phyloP scores from a whole-genome alignment of 192 early-diverging fungal species.

The Podila epicladia region DNA sequence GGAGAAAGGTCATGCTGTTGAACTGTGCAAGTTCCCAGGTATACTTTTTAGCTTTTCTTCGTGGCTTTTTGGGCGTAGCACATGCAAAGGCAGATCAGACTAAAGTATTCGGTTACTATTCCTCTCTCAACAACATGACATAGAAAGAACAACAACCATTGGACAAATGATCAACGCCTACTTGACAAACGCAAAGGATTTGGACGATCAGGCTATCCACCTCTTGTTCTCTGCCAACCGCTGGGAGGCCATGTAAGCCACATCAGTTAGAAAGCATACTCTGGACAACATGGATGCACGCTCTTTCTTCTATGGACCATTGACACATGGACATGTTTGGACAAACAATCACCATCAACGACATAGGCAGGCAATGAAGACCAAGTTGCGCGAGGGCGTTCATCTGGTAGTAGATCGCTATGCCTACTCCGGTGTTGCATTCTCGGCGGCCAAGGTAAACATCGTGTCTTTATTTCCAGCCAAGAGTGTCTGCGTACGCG shows the following conservation, averaged over 20 bases:
- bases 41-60: too few species aligned
- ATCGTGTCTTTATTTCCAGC: too few species aligned
- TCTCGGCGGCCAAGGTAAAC: slow-evolving; percentile 85
- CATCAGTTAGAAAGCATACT: not conserved
- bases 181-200: slow-evolving; percentile 70
- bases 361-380: slow-evolving; percentile 64
- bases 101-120: not conserved
- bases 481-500: too few species aligned
- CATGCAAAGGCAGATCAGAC: not conserved
- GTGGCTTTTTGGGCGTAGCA: not conserved
- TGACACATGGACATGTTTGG: too few species aligned
- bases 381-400: slow-evolving; percentile 70
- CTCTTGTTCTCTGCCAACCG: slow-evolving; percentile 96
- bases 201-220: slow-evolving; percentile 89
- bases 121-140: slow-evolving; percentile 1
- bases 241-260: slow-evolving; percentile 85
- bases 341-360: not conserved
- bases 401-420: slow-evolving; percentile 94
- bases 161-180: slow-evolving; percentile 92
- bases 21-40: slow-evolving; percentile 89
- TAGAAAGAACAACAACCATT: slow-evolving; percentile 90
- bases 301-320: too few species aligned
- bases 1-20: slow-evolving; percentile 46
- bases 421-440: slow-evolving; percentile 95
- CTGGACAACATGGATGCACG: not conserved